These are phyloP conservation scores for Eucalyptus fibrosa DNA, from an alignment of 345 rosid genomes.

Conservation along the genomic window DNA sequence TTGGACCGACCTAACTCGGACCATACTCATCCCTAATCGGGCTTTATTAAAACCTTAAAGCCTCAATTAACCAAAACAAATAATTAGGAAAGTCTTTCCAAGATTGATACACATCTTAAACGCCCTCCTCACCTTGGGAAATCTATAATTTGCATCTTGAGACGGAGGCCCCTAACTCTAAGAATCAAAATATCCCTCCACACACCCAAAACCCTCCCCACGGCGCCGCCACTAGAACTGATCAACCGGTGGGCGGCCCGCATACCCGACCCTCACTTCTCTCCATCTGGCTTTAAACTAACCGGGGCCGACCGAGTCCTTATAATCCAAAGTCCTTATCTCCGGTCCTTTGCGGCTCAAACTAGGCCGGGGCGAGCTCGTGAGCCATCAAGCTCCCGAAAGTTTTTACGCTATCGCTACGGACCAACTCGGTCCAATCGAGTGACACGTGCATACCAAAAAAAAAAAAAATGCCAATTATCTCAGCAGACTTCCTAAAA, in stretches of 20 bases:
- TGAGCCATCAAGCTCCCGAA: background rate
- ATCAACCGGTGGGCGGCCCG: background rate
- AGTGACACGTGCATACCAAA: background rate
- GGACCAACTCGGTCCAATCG: background rate
- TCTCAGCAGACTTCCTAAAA: background rate
- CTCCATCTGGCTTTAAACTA: background rate
- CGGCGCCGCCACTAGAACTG: background rate
- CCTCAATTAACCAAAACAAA: no score
- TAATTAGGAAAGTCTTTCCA: background rate
- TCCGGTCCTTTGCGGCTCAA: background rate
- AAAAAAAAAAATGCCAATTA: background rate
- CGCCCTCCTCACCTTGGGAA: background rate
- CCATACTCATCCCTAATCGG: no score
- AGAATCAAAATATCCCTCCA: background rate
- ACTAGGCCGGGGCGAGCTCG: no score
- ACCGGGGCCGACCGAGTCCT: background rate
- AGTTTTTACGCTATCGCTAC: rapidly evolving
- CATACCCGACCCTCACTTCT: background rate
- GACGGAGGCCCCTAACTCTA: background rate
- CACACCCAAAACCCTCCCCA: background rate
- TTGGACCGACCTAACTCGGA: rapidly evolving
- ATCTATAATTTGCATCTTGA: background rate
- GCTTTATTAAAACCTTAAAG: background rate
- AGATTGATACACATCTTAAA: background rate
- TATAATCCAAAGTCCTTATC: background rate